Evolutionary conservation across 129 eudicot species (phyloP), one percentile per base, ranked within the genome.

Genomic region (Glebionis coronaria): DNA sequence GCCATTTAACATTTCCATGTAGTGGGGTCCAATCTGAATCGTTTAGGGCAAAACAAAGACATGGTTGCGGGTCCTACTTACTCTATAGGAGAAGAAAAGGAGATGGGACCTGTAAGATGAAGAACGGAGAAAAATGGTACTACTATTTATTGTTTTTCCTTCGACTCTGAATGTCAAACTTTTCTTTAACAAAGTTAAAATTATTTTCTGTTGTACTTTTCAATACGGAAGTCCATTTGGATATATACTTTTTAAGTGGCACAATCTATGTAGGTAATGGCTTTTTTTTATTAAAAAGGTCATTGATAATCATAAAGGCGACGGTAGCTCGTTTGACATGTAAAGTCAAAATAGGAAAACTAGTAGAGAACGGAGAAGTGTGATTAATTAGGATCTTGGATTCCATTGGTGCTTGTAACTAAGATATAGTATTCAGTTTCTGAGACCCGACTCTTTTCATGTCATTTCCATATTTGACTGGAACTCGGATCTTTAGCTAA

Each of bases 121-220:
- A 56, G 56, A 56, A 69, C 25, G 29, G 67, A 45, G 67, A 50
- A 70, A 70, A 13, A 28, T 58, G 75, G 73, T 69, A 69, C 42
- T 69, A 69, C 42, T 45, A 29, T 60, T 10, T 71, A 47, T 47
- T 13, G 40, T 47, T 50, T 47, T 59, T 71, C 60, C 60, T 60
- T 71, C 44, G 65, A 69, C 57, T 46, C 12, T 29, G 40, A 71
- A 59, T 54, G 64, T 54, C 56, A 63, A 57, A 70, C 12, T 44
- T 56, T 8, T 50, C 12, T 49, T 28, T 28, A 66, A 67, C 71
- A 67, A 50, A 50, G 20, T n/a, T 66, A 28, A 9, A n/a, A 65
- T 47, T 47, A 15, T 44, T 9, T 69, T 44, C 21, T 54, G 14
- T 20, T 35, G 11, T 54, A 42, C 31, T 6, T 68, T 53, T 55